Conservation (phyloP, 2,329 filamentous ascomycete genomes). For the Ophiostoma sp. region DNA sequence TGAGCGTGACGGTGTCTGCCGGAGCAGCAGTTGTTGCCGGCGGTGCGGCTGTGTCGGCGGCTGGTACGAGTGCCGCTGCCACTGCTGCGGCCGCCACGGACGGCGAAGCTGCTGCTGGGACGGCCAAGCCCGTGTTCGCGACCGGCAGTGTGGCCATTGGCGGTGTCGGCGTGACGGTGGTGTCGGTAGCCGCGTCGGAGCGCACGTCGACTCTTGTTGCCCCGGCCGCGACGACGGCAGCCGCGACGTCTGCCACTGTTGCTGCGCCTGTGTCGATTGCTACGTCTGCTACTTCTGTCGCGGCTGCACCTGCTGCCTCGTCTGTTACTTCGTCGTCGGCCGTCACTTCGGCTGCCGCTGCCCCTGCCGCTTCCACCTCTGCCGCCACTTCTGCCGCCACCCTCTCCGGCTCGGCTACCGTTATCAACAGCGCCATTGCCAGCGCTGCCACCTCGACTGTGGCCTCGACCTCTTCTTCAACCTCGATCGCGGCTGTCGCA, state of each 20-base stretch:
- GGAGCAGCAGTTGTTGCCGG: background rate
- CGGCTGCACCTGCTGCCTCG: background rate
- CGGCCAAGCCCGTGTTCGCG: background rate
- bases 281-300: background rate
- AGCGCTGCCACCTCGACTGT: too few relatives aligned
- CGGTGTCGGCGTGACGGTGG: constrained; percentile 27
- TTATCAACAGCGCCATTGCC: background rate
- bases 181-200: constrained; percentile 24
- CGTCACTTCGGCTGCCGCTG: background rate
- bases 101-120: background rate
- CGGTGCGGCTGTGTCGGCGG: background rate
- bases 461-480: too few relatives aligned
- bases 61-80: background rate
- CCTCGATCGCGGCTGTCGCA: background rate
- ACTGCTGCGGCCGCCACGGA: background rate
- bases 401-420: background rate
- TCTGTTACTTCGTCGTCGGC: background rate
- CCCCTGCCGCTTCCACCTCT: background rate
- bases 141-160: constrained; percentile 9
- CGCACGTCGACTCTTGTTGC: constrained; percentile 19
- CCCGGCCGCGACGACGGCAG: background rate
- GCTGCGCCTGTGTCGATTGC: background rate
- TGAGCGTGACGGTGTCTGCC: background rate
- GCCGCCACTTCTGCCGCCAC: background rate
- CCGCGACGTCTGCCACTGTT: background rate